These are phyloP conservation scores for Conoideocrella luteorostrata DNA, from an alignment of 2,329 filamentous ascomycete species.

Conservation along the genomic window DNA sequence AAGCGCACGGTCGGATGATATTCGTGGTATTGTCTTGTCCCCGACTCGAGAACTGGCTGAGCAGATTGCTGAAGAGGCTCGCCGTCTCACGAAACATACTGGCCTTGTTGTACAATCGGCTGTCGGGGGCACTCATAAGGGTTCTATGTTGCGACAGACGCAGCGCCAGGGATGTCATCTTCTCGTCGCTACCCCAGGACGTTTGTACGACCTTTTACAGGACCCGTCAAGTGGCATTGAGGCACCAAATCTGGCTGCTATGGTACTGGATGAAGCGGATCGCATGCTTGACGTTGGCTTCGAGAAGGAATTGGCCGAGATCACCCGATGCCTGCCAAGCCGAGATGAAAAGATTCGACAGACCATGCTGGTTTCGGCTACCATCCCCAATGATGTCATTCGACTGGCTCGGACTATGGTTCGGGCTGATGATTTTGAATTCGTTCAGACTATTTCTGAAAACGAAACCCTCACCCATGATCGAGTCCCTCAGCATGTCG, in stretches of 20 bases:
- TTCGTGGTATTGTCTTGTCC: slow-evolving; percentile 67
- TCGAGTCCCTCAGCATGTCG: slow-evolving; percentile 72
- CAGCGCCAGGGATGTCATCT: slow-evolving; percentile 76
- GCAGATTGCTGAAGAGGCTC: slow-evolving; percentile 76
- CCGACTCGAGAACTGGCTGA: slow-evolving; percentile 76
- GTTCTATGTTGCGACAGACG: slow-evolving; percentile 58
- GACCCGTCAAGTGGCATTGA: slow-evolving; percentile 57
- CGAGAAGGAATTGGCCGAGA: slow-evolving; percentile 55
- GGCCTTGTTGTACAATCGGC: slow-evolving; percentile 64
- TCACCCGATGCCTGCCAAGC: slow-evolving; percentile 57
- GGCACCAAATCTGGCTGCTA: slow-evolving; percentile 78
- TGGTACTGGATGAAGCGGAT: slow-evolving; percentile 95
- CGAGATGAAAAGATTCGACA: slow-evolving; percentile 63
- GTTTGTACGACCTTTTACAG: slow-evolving; percentile 72
- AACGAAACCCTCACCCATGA: slow-evolving; percentile 83
- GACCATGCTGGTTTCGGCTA: slow-evolving; percentile 93
- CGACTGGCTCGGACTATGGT: slow-evolving; percentile 71
- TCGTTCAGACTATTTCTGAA: slow-evolving; percentile 78
- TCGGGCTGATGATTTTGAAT: slow-evolving; percentile 73
- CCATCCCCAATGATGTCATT: slow-evolving; percentile 79
- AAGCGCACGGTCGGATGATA: slow-evolving; percentile 44
- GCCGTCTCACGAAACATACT: slow-evolving; percentile 57
- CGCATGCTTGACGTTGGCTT: slow-evolving; percentile 97
- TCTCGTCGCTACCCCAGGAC: slow-evolving; percentile 83
- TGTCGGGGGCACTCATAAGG: slow-evolving; percentile 88